Conservation (phyloP, 2,329 filamentous ascomycete genomes). For the Ceratocystis variospora region DNA sequence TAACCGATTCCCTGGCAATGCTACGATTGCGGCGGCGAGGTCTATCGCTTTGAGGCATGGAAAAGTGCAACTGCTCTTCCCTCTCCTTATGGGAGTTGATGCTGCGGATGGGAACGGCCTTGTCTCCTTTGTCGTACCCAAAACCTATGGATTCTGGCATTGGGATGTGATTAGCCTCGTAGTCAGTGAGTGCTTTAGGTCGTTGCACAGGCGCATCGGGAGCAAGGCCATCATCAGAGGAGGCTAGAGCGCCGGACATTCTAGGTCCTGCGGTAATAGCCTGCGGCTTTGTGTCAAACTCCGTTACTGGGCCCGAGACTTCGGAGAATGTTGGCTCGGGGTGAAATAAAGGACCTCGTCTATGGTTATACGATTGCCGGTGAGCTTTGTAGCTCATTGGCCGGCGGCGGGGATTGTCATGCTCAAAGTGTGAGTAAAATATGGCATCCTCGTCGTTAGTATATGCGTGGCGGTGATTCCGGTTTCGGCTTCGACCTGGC, state of each 20-base stretch:
- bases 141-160: not conserved
- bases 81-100: not conserved
- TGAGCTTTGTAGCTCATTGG: too few species aligned
- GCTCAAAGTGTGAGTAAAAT: not conserved
- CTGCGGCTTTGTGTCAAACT: not conserved
- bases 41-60: not conserved
- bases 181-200: slow-evolving; percentile 1
- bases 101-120: not conserved
- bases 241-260: slow-evolving; percentile 4
- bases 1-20: not conserved
- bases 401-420: not conserved
- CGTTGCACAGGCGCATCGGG: not conserved
- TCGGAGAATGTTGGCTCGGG: slow-evolving; percentile 14
- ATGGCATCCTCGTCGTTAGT: not conserved
- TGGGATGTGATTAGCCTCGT: not conserved
- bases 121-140: not conserved
- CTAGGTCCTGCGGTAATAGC: not conserved
- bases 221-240: slow-evolving; percentile 3
- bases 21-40: not conserved
- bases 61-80: not conserved
- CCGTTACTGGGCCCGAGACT: slow-evolving; percentile 11
- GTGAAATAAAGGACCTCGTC: not conserved
- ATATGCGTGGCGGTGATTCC: not conserved
- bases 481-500: not conserved
- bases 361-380: not conserved